These are phyloP conservation scores for Lipomyces yamanashiensis DNA, from an alignment of 805 yeast species.

Conservation along the genomic window DNA sequence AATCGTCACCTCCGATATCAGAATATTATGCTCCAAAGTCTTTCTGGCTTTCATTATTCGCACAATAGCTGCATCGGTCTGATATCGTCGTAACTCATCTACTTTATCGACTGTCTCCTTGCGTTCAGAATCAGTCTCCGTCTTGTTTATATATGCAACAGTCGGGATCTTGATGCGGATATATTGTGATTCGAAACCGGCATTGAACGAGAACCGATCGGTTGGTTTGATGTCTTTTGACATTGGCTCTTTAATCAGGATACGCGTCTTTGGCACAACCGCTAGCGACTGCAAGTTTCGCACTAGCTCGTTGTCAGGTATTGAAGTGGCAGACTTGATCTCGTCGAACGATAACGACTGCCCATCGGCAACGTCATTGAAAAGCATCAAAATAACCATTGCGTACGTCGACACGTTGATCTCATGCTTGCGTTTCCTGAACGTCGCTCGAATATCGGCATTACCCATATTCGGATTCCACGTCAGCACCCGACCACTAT, in stretches of 20 bases:
- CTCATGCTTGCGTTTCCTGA: conserved; percentile 72
- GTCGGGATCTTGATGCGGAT: conserved; percentile 76
- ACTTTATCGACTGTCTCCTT: conserved; percentile 57
- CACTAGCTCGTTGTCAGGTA: conserved; percentile 72
- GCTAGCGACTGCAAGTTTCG: conserved; percentile 84
- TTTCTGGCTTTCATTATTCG: conserved; percentile 82
- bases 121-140: conserved; percentile 60
- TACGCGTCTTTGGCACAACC: conserved; percentile 77
- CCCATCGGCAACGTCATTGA: conserved; percentile 56
- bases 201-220: conserved; percentile 72
- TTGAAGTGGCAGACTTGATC: conserved; percentile 66
- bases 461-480: conserved; percentile 81
- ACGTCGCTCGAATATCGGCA: conserved; percentile 74
- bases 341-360: conserved; percentile 61
- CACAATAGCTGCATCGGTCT: conserved; percentile 84
- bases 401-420: conserved; percentile 80
- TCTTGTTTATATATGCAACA: conserved; percentile 50
- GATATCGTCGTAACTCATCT: conserved; percentile 65
- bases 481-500: conserved; percentile 61
- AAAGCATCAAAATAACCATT: conserved; percentile 75
- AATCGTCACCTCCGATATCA: conserved; percentile 66
- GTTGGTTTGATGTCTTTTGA: conserved; percentile 65
- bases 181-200: conserved; percentile 68
- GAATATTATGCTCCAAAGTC: conserved; percentile 61
- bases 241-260: conserved; percentile 77